phyloP scores from a whole-genome alignment of 148 eudicot species.

The Rhododendron griersonianum region DNA sequence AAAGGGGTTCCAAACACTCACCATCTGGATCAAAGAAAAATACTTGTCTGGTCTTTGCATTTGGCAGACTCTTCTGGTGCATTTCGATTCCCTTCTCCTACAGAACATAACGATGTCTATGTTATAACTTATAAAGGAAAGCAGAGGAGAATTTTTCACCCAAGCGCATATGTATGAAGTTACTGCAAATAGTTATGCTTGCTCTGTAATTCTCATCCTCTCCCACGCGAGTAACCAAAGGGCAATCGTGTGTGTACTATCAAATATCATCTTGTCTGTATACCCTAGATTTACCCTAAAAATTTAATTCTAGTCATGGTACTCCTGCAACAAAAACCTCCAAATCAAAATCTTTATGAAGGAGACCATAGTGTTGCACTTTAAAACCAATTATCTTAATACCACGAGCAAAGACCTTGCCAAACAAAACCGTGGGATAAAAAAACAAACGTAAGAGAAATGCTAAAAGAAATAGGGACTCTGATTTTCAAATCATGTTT shows the following conservation, averaged over 20 bases:
- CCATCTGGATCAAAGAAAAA: slow-evolving; percentile 98
- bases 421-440: neutral
- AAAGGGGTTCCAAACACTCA: slow-evolving; percentile 16
- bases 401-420: neutral
- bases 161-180: neutral
- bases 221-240: neutral
- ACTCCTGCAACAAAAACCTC: neutral
- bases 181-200: neutral
- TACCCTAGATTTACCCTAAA: neutral
- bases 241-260: neutral
- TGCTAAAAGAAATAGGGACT: neutral
- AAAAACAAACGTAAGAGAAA: neutral
- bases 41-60: slow-evolving; percentile 76
- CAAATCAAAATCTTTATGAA: neutral
- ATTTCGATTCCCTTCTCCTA: slow-evolving; percentile 82
- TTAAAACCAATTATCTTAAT: neutral
- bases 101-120: neutral
- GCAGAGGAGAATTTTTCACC: neutral
- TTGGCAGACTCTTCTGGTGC: slow-evolving; percentile 57
- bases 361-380: neutral
- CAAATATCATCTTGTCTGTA: neutral
- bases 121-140: neutral
- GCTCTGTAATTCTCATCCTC: neutral
- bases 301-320: neutral
- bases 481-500: neutral